Conservation (phyloP, 192 early-diverging fungal genomes). For the Dimargaris cristalligena region DNA sequence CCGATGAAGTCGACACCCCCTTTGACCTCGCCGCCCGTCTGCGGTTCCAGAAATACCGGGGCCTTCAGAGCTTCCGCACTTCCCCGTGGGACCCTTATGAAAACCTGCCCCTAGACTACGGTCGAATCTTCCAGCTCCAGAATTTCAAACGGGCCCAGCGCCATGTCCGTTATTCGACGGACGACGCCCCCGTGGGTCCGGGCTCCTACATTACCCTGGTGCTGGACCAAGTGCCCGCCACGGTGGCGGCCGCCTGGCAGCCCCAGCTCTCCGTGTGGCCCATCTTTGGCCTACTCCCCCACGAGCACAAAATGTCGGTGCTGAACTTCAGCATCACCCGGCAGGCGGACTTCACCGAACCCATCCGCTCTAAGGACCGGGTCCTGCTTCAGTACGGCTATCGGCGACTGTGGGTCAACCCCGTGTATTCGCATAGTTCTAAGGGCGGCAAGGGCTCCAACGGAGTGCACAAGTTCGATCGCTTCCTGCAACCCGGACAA, state of each 20-base stretch:
- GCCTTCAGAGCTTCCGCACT: constrained; percentile 83
- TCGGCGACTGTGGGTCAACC: constrained; percentile 64
- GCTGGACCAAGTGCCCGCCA: constrained; percentile 36
- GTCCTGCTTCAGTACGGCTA: constrained; percentile 78
- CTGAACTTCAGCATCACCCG: constrained; percentile 66
- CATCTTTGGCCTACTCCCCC: constrained; percentile 58
- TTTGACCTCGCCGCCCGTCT: constrained; percentile 60
- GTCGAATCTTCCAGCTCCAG: constrained; percentile 91
- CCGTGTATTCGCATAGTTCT: constrained; percentile 81
- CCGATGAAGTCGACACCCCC: constrained; percentile 95
- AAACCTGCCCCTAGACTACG: constrained; percentile 91
- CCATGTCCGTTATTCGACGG: constrained; percentile 37
- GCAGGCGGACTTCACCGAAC: constrained; percentile 48
- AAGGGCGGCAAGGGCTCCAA: constrained; percentile 63
- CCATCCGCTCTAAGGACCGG: constrained; percentile 86
- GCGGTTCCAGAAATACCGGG: constrained; percentile 89
- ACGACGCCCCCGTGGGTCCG: constrained; percentile 32
- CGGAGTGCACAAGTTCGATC: constrained; percentile 89
- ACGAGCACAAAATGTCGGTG: constrained; percentile 90
- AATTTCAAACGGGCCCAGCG: constrained; percentile 69
- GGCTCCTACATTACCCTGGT: constrained; percentile 67
- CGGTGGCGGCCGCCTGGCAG: constrained; percentile 11
- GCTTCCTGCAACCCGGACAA: constrained; percentile 64
- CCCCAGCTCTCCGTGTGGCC: constrained; percentile 26
- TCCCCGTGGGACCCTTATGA: constrained; percentile 98